Evolutionary conservation across 441 rosid genomes (phyloP).

Genomic region (Hypseocharis bilobata): DNA sequence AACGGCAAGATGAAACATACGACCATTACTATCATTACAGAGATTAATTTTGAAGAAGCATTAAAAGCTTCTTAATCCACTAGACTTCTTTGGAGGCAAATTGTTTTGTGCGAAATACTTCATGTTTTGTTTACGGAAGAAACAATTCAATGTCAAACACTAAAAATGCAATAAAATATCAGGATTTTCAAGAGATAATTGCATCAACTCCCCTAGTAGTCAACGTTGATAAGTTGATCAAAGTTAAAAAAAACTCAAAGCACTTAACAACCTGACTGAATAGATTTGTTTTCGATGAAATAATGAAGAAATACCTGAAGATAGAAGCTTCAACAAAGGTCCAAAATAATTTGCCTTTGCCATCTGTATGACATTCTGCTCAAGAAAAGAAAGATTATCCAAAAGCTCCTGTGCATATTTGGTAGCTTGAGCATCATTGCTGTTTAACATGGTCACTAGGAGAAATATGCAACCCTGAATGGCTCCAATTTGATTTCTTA

Average conservation of each 20-base stretch:
- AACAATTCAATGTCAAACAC: neutral
- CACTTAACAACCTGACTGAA: neutral
- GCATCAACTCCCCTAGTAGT: neutral
- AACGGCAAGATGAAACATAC: too few relatives aligned
- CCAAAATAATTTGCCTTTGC: slow-evolving; percentile 36
- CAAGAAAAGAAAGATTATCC: slow-evolving; percentile 26
- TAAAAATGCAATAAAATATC: neutral
- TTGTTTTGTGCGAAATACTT: neutral
- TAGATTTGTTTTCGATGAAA: neutral
- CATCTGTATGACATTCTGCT: slow-evolving; percentile 34
- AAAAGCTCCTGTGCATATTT: slow-evolving; percentile 25
- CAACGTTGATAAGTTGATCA: neutral
- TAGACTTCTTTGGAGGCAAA: neutral
- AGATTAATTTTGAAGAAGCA: neutral
- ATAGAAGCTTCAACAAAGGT: slow-evolving; percentile 30
- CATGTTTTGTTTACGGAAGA: neutral
- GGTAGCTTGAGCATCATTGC: slow-evolving; percentile 23
- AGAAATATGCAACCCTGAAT: slow-evolving; percentile 33
- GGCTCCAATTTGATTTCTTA: slow-evolving; percentile 24
- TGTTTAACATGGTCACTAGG: slow-evolving; percentile 26
- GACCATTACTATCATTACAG: neutral
- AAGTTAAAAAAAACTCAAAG: neutral
- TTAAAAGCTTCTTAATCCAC: neutral
- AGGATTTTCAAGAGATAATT: neutral
- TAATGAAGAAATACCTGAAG: slow-evolving; percentile 24